Evolutionary conservation across 208 protist genomes (phyloP), one percentile per base, ranked within the genome.

Genomic region (Strigomonas oncopelti): DNA sequence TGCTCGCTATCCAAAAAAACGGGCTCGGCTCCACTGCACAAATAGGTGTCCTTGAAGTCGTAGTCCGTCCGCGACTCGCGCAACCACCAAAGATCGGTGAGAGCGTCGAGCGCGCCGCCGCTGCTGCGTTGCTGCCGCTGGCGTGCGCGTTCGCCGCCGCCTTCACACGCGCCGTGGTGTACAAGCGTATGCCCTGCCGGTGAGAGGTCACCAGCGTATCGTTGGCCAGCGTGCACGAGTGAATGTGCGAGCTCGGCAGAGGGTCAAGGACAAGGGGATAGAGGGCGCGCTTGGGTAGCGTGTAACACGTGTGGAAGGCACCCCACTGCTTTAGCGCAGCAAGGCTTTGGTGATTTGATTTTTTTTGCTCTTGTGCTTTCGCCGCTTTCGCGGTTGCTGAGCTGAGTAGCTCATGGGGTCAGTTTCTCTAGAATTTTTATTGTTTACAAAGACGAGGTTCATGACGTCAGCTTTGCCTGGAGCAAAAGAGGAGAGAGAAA

Each of bases 1-100:
- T 60, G 48, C 27, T 38, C 54, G 16, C 22, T 48, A 27, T 72
- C 64, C 20, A 67, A 27, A 7, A 70, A 36, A 28, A 67, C 31
- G 4, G 57, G 63, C 38, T 65, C 55, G 48, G 67, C 58, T 25
- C 61, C 38, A 14, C 65, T 70, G 61, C 79, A 83, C 36, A 85
- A 51, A 65, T 90, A 90, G 24, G 85, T 74, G 60, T 90, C 85
- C 29, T 63, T 64, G 14, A 81, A 57, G 28, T 84, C 56, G n/a
- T 85, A 78, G 31, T 69, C 56, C 18, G 67, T 67, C 1, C 81
- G 58, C 22, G 53, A 58, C 66, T 85, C 79, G n/a, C 74, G 54
- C 62, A 69, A 42, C 28, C 71, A 67, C 72, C 83, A 90, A 0
- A 90, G 34, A 25, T 80, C 78, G 2, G 71, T 83, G 18, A 72